Evolutionary conservation across 1,139 yeast genomes (phyloP).

Genomic region (Yamadazyma jaroonii): DNA sequence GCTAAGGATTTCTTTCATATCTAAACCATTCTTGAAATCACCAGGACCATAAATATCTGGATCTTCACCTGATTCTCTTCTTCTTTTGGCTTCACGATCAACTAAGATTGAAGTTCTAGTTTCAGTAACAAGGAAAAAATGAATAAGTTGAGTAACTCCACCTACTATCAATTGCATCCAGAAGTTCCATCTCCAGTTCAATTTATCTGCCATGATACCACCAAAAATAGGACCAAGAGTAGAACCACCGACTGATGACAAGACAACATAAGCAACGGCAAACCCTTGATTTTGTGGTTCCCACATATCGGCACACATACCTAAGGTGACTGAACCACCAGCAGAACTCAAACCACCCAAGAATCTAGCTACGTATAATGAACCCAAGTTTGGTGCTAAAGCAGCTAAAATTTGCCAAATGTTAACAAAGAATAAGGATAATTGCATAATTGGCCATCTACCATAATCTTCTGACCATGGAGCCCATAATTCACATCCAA

Average conservation of each 20-base stretch:
- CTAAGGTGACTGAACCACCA: slow-evolving; percentile 40
- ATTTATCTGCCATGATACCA: slow-evolving; percentile 26
- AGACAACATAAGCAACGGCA: slow-evolving; percentile 36
- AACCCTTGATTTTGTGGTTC: slow-evolving; percentile 34
- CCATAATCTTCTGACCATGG: slow-evolving; percentile 41
- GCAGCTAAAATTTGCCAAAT: slow-evolving; percentile 36
- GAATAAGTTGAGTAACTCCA: slow-evolving; percentile 25
- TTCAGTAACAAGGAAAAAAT: slow-evolving; percentile 30
- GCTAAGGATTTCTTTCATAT: slow-evolving; percentile 19
- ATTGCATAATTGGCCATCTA: slow-evolving; percentile 35
- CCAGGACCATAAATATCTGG: slow-evolving; percentile 29
- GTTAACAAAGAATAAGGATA: slow-evolving; percentile 29
- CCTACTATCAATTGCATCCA: slow-evolving; percentile 40
- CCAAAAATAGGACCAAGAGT: slow-evolving; percentile 37
- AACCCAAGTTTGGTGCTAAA: slow-evolving; percentile 31
- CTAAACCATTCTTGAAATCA: slow-evolving; percentile 18
- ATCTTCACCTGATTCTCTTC: slow-evolving; percentile 27
- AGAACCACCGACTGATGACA: slow-evolving; percentile 37
- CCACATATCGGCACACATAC: slow-evolving; percentile 40
- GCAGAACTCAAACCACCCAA: slow-evolving; percentile 30
- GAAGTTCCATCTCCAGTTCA: slow-evolving; percentile 33
- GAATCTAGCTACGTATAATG: slow-evolving; percentile 26
- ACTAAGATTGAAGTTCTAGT: slow-evolving; percentile 29
- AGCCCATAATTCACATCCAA: slow-evolving; percentile 41
- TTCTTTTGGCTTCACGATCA: slow-evolving; percentile 31